Evolutionary conservation across 805 yeast species (phyloP).

Genomic region (Babjeviella inositovora): DNA sequence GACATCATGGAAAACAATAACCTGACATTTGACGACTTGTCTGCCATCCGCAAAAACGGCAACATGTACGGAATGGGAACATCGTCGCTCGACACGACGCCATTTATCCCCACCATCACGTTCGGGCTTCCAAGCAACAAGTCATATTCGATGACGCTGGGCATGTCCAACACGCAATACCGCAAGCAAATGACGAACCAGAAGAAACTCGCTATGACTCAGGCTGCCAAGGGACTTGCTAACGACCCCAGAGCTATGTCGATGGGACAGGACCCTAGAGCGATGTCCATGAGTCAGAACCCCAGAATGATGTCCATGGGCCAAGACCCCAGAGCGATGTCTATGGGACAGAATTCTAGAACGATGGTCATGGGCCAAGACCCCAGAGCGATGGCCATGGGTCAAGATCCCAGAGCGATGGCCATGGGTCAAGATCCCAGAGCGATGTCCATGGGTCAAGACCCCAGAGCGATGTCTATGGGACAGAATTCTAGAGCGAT

Average conservation of each 20-base stretch:
- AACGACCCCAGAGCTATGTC: slow-evolving; percentile 12
- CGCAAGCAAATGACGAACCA: slow-evolving; percentile 55
- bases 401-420: no score
- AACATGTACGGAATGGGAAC: no score
- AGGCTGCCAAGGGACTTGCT: slow-evolving; percentile 17
- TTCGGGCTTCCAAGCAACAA: no score
- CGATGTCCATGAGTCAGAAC: neutral
- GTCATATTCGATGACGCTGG: no score
- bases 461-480: no score
- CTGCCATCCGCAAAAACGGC: slow-evolving; percentile 43
- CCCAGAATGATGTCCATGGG: slow-evolving; percentile 5
- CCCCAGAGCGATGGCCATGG: no score
- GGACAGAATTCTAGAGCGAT: no score
- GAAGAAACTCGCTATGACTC: slow-evolving; percentile 36
- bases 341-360: no score
- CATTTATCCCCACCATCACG: slow-evolving; percentile 56
- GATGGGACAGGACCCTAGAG: slow-evolving; percentile 1
- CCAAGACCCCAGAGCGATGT: slow-evolving; percentile 1
- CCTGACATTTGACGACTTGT: slow-evolving; percentile 48
- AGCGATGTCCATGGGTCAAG: no score
- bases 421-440: no score
- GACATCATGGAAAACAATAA: slow-evolving; percentile 16
- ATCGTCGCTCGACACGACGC: slow-evolving; percentile 40
- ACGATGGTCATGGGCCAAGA: no score
- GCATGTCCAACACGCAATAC: slow-evolving; percentile 39